Evolutionary conservation across 139 green algal species (phyloP).

Genomic region (Chlamydomonas schloesseri): DNA sequence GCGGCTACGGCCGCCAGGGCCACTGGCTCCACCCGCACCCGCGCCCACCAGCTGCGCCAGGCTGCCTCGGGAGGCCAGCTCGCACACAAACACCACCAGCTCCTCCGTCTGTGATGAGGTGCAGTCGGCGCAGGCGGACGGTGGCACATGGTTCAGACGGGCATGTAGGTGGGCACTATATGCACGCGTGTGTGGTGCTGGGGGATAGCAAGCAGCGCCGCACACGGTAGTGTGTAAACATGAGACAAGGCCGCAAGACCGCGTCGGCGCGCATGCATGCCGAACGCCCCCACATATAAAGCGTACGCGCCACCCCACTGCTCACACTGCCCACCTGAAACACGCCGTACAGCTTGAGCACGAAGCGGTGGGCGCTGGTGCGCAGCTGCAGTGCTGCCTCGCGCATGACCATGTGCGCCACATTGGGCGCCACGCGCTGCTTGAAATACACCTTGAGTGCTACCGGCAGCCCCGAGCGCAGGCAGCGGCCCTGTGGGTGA

Average conservation of each 20-base stretch:
- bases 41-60: background rate
- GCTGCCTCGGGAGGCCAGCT: background rate
- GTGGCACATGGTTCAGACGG: too few relatives aligned
- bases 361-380: background rate
- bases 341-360: conserved; percentile 14
- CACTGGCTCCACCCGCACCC: too few relatives aligned
- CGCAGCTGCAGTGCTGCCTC: conserved; percentile 11
- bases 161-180: background rate
- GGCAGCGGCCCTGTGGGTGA: background rate
- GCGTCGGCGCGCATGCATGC: background rate
- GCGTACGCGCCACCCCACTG: background rate
- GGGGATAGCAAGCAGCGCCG: too few relatives aligned
- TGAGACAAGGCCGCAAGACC: too few relatives aligned
- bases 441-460: background rate
- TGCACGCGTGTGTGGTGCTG: too few relatives aligned
- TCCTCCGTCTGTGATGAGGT: background rate
- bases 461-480: background rate
- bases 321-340: conserved; percentile 33
- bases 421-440: background rate
- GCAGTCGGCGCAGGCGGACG: too few relatives aligned
- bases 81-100: conserved; percentile 4
- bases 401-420: background rate
- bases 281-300: background rate
- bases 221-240: too few relatives aligned
- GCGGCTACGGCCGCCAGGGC: background rate